Evolutionary conservation across 371 early-diverging fungal genomes (phyloP).

Genomic region (Parasitella parasitica): DNA sequence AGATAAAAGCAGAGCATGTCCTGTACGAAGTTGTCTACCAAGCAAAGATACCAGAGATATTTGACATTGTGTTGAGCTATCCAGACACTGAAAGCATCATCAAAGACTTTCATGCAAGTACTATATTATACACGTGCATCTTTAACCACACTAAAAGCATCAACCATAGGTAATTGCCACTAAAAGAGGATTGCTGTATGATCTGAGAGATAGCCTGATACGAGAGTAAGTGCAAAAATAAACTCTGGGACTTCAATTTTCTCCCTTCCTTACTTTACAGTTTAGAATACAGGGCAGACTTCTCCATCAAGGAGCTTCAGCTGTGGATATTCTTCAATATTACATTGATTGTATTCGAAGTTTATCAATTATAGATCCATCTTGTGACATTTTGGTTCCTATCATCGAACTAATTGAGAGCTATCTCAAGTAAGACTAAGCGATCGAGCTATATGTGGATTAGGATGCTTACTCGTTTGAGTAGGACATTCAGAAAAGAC

Average conservation of each 20-base stretch:
- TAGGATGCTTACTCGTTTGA: no score
- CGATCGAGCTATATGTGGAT: no score
- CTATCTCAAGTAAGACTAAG: constrained; percentile 26
- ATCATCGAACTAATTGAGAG: constrained; percentile 23
- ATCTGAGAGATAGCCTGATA: constrained; percentile 20
- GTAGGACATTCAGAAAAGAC: constrained; percentile 27
- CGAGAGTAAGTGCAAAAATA: constrained; percentile 22
- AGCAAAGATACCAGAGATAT: constrained; percentile 19
- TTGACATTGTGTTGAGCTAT: constrained; percentile 39
- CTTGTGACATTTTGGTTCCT: constrained; percentile 29
- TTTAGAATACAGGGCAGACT: constrained; percentile 31
- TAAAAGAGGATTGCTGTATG: constrained; percentile 11
- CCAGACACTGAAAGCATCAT: constrained; percentile 30
- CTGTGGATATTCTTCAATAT: constrained; percentile 33
- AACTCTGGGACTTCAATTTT: neutral
- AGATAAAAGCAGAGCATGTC: constrained; percentile 21
- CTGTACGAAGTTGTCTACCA: constrained; percentile 21
- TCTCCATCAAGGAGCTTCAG: constrained; percentile 37
- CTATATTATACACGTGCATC: neutral
- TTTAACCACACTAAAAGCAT: neutral
- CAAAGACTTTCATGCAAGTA: constrained; percentile 30
- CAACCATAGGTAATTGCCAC: constrained; percentile 12
- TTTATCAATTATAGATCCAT: constrained; percentile 32
- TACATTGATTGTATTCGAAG: constrained; percentile 35
- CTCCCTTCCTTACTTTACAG: neutral